These are phyloP conservation scores for Trichoderma pleuroti DNA, from an alignment of 2,329 filamentous ascomycete genomes.

Conservation along the genomic window DNA sequence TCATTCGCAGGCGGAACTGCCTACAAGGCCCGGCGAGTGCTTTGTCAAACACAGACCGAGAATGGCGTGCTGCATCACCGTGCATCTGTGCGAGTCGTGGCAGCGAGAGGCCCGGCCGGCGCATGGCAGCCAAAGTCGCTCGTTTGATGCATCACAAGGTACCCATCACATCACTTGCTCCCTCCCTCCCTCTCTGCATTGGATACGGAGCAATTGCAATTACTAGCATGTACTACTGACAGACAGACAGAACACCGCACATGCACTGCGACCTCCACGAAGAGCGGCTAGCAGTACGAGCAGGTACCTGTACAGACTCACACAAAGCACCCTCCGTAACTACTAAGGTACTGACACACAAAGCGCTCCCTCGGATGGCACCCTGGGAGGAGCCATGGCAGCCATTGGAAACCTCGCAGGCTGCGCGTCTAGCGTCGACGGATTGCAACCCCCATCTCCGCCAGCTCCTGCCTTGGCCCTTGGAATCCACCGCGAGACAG, in stretches of 20 bases:
- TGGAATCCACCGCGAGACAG: background rate
- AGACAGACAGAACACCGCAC: background rate
- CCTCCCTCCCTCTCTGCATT: background rate
- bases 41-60: conserved; percentile 4
- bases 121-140: background rate
- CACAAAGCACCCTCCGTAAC: too few species aligned
- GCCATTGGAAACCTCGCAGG: background rate
- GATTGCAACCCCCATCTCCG: conserved; percentile 6
- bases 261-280: background rate
- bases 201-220: background rate
- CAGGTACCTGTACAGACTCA: too few species aligned
- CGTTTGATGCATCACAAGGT: background rate
- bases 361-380: background rate
- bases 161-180: background rate
- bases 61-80: conserved; percentile 10
- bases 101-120: background rate
- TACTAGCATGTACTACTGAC: background rate
- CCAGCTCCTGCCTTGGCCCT: background rate
- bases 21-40: background rate
- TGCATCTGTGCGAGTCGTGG: background rate
- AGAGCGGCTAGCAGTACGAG: background rate
- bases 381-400: background rate
- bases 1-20: background rate
- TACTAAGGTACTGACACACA: too few species aligned
- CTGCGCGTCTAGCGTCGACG: conserved; percentile 1